A percentile compares a stretch with the other conserved stretches of the same genome.
Conservation (phyloP, 208 protist genomes). For the Naegleria lovaniensis region DNA sequence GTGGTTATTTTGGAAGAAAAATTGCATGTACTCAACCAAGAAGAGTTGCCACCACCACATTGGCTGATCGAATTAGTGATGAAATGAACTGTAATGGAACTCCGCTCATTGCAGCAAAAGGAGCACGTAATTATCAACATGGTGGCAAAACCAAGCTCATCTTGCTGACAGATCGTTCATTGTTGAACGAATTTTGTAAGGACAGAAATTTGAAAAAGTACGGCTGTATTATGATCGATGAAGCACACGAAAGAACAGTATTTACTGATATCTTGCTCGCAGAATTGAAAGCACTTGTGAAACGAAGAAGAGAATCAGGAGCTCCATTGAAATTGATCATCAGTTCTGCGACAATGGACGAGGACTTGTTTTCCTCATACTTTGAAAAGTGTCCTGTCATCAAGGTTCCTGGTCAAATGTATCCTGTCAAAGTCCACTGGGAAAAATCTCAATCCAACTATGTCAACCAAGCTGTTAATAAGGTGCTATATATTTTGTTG, state of each 20-base stretch:
- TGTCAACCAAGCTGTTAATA: constrained; percentile 67
- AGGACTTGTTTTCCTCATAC: constrained; percentile 67
- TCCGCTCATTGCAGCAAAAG: neutral
- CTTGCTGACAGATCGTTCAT: constrained; percentile 69
- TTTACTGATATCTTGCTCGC: constrained; percentile 82
- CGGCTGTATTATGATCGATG: constrained; percentile 50
- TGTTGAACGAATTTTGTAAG: constrained; percentile 61
- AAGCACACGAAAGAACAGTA: constrained; percentile 70
- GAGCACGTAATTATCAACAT: neutral
- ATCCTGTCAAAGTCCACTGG: constrained; percentile 73
- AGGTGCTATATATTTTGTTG: constrained; percentile 75
- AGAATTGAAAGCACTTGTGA: constrained; percentile 52
- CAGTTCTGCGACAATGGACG: constrained; percentile 73
- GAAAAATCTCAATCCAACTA: constrained; percentile 83
- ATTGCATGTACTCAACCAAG: constrained; percentile 32
- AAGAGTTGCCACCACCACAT: neutral
- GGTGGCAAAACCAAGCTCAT: constrained; percentile 48
- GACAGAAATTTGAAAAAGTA: constrained; percentile 55
- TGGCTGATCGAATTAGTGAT: constrained; percentile 11
- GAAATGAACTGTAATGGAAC: neutral
- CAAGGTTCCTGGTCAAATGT: constrained; percentile 49
- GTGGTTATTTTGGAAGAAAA: neutral
- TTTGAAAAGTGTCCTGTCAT: constrained; percentile 71
- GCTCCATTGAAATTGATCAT: constrained; percentile 73
- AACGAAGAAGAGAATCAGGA: constrained; percentile 55